Conservation (phyloP, 2,329 filamentous ascomycete genomes). For the Graphiopsis chlorocephala region DNA sequence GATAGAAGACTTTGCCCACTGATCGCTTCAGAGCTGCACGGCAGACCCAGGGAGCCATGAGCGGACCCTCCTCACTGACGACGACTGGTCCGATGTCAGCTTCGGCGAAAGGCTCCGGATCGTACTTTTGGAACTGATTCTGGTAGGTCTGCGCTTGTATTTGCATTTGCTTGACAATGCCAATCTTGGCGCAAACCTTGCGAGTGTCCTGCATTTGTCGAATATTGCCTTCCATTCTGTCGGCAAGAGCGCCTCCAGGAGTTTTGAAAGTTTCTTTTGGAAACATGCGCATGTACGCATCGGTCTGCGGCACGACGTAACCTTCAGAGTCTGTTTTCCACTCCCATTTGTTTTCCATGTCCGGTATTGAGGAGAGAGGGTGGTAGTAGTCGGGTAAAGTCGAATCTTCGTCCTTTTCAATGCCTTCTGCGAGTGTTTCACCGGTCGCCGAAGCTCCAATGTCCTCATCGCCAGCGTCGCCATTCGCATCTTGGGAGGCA, state of each 20-base stretch:
- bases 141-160: constrained; percentile 93
- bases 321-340: constrained; percentile 92
- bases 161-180: constrained; percentile 99
- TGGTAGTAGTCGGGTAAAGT: constrained; percentile 95
- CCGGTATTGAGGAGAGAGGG: constrained; percentile 77
- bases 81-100: constrained; percentile 85
- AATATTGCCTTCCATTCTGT: constrained; percentile 86
- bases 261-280: constrained; percentile 72
- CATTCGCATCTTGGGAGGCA: constrained; percentile 42
- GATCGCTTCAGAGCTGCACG: constrained; percentile 83
- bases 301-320: constrained; percentile 81
- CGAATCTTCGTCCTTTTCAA: constrained; percentile 80
- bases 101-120: constrained; percentile 84
- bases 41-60: constrained; percentile 81
- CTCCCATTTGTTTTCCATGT: constrained; percentile 71
- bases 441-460: constrained; percentile 51
- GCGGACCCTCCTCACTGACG: constrained; percentile 79
- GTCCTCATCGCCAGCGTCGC: constrained; percentile 44
- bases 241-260: constrained; percentile 69
- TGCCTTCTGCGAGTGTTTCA: constrained; percentile 90
- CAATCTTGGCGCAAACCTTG: constrained; percentile 93
- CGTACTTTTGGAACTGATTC: constrained; percentile 97
- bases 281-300: constrained; percentile 77
- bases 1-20: constrained; percentile 91
- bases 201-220: constrained; percentile 94